These are phyloP conservation scores for Penicillium waksmanii DNA, from an alignment of 495 filamentous ascomycete genomes.

Conservation along the genomic window DNA sequence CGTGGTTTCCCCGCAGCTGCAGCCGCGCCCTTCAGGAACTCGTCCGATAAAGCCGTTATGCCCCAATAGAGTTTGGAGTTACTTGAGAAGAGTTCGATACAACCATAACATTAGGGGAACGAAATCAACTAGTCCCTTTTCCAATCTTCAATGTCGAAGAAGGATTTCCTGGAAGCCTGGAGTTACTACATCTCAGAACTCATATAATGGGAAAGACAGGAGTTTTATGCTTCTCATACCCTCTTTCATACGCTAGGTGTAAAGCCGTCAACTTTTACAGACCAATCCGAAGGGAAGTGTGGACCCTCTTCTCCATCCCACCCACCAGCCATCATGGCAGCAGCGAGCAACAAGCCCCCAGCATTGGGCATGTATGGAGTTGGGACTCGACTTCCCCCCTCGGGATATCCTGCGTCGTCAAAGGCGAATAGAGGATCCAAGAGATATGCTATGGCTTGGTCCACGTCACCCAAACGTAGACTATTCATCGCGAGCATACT, in stretches of 20 bases:
- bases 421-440: constrained; percentile 17
- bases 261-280: not conserved
- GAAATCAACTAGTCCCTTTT: no score
- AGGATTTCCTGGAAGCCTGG: no score
- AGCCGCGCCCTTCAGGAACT: not conserved
- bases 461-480: constrained; percentile 13
- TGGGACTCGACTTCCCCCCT: constrained; percentile 53
- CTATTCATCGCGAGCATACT: constrained; percentile 23
- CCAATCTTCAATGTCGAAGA: no score
- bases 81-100: no score
- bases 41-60: constrained; percentile 2
- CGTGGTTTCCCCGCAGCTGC: constrained; percentile 30
- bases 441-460: constrained; percentile 15
- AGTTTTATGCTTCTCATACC: not conserved
- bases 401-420: constrained; percentile 39
- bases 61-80: not conserved
- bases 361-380: constrained; percentile 60
- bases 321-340: constrained; percentile 59
- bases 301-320: constrained; percentile 50
- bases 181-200: no score
- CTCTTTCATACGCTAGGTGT: not conserved
- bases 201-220: no score
- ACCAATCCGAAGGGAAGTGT: constrained; percentile 15
- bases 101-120: no score
- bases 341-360: constrained; percentile 50